These are phyloP conservation scores for Lactarius akahatsu DNA, from an alignment of 768 basidiomycete genomes.

Conservation along the genomic window DNA sequence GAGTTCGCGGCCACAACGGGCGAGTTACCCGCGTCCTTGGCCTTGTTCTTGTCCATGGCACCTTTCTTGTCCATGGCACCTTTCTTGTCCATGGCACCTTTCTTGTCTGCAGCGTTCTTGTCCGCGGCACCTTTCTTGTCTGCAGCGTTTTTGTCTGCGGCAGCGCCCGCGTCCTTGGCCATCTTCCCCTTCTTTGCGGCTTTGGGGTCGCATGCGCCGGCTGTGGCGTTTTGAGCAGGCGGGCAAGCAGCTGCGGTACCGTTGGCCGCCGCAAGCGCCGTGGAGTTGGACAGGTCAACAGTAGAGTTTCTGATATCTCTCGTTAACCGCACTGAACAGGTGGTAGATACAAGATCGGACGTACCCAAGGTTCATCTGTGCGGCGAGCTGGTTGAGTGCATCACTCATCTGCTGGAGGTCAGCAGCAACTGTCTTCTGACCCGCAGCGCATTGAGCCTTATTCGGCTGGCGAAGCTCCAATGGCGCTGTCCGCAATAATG, in stretches of 20 bases:
- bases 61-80: no score
- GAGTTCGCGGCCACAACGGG: no score
- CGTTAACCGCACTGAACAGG: background rate
- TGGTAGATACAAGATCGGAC: background rate
- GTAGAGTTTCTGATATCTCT: background rate
- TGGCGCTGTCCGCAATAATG: conserved; percentile 2
- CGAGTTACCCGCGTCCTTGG: no score
- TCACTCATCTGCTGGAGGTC: conserved; percentile 7
- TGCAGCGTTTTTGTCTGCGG: no score
- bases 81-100: no score
- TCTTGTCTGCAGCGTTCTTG: no score
- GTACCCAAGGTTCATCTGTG: conserved; percentile 11
- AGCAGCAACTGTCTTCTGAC: background rate
- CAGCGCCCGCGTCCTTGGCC: no score
- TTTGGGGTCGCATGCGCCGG: background rate
- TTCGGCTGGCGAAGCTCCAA: background rate
- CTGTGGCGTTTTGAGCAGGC: background rate
- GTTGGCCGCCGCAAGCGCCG: background rate
- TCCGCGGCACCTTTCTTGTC: no score
- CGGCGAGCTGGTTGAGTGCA: background rate
- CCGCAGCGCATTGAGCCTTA: background rate
- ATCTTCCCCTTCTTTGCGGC: background rate
- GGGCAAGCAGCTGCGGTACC: background rate
- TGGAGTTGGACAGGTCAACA: no score
- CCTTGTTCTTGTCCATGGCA: no score